Base-by-base conservation (phyloP, 495 filamentous ascomycete genomes). In the Trichoderma virens region DNA sequence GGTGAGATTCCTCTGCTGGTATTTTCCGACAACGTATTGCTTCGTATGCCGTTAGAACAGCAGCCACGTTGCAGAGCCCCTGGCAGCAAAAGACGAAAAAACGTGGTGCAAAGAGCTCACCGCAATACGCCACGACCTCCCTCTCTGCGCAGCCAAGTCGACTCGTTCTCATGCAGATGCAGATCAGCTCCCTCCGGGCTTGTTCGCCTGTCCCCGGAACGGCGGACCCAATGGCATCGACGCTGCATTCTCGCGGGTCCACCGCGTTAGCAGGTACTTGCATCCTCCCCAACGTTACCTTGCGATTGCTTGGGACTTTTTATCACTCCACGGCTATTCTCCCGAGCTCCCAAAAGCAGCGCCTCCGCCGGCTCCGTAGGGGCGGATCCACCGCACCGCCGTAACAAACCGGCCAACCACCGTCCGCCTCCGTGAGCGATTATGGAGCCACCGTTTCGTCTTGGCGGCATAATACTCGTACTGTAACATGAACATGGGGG, bases 361-460 rank as follows among this genome's bases (percentile, higher is more conserved):
- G 27, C 51, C 51, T 56, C 51, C 51, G 51, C 51, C 51, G 51
- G 51, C 23, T 3, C 51, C 20, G 51, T 28, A 28, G 47, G 23
- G 23, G 47, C 27, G 20, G 18, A 23, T 30, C 51, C 51, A 56
- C 51, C 13, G 51, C 51, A 56, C 51, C 51, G 51, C 51, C 51
- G 51, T 56, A 30, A 56, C 25, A 30, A 56, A 56, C 51, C 51
- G 51, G 25, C 25, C 51, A 28, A 56, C 25, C 25, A 56, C 51
- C 41, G 41, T 45, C 41, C 41, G 13, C n/a, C n/a, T 16, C 41
- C 41, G 41, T 45, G 41, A 11, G 25, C 23, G 13, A 28, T 28
- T 28, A 56, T 56, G 51, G 51, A 28, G 51, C 51, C 51, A 56
- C 51, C 51, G 51, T 56, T 56, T 56, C 51, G 51, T 28, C 23